Base-by-base conservation (phyloP, 352 stramenopile genomes). In the Phytopythium oedochilum region DNA sequence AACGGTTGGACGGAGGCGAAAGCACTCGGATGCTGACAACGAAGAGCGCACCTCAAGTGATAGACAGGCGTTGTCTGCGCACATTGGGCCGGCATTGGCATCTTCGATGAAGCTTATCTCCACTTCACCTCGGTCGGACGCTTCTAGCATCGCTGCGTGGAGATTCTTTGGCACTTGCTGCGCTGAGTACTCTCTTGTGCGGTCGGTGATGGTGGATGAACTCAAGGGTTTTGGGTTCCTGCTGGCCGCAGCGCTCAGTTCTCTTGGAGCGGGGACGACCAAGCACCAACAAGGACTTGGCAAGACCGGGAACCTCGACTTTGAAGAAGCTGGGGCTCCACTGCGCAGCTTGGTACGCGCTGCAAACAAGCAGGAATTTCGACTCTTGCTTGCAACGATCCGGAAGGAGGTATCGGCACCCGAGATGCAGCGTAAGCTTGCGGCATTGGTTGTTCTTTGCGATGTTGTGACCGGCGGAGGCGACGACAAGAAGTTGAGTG, bases 321-420 rank as follows among this genome's bases (percentile, higher is more conserved):
- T 48, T 20, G 42, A 48, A 3, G 17, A 48, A 29, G 25, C 42
- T 9, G 22, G 14, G 14, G 17, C 42, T 3, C 62, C 75, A 25
- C 62, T 89, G 10, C 67, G 75, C 45, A 59, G 57, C 10, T 26
- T 94, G 10, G 52, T 92, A 3, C 36, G 55, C n/a, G 77, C 77
- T 54, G 66, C 79, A 8, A 91, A 83, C 65, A 88, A 82, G 53
- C 67, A 82, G 38, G 84, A 94, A 53, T 91, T 86, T 48, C 60
- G 63, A n/a, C 59, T 94, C 36, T 35, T 90, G 38, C 46, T 88
- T 3, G 56, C 73, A 12, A 91, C 80, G 31, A 45, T 91, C 39
- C 34, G 73, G 35, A 71, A 80, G 8, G 85, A 95, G 51, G 45
- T 89, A 3, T 56, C 55, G 32, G 61, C 75, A 20, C 57, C 56